Percentiles rank a stretch among this genome's conserved stretches.
phyloP scores from a whole-genome alignment of 2,329 filamentous ascomycete genomes.

The Colletotrichum chrysophilum region DNA sequence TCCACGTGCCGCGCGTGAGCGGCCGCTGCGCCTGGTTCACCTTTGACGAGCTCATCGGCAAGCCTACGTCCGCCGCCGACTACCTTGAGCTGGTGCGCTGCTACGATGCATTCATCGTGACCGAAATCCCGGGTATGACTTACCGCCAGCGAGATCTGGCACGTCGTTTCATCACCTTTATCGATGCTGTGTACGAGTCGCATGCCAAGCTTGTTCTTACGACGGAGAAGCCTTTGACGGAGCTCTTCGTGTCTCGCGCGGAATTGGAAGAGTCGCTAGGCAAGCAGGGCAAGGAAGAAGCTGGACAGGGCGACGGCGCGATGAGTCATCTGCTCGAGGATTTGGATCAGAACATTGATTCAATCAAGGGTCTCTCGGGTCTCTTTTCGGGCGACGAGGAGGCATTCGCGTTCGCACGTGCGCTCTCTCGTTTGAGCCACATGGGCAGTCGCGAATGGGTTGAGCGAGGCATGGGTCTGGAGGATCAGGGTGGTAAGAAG shows the following conservation, averaged over 20 bases:
- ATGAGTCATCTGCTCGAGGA: slow-evolving; percentile 89
- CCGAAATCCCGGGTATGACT: slow-evolving; percentile 91
- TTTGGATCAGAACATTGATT: slow-evolving; percentile 81
- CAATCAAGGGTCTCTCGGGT: slow-evolving; percentile 77
- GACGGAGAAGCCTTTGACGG: slow-evolving; percentile 80
- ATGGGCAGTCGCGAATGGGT: slow-evolving; percentile 98
- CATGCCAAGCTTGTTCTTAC: slow-evolving; percentile 96
- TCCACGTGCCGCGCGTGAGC: slow-evolving; percentile 85
- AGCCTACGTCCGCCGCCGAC: slow-evolving; percentile 90
- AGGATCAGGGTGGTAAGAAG: slow-evolving; percentile 66
- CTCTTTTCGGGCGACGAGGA: slow-evolving; percentile 96
- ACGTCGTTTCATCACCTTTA: slow-evolving; percentile 93
- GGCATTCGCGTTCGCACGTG: slow-evolving; percentile 92
- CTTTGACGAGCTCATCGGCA: slow-evolving; percentile 89
- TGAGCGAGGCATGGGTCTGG: slow-evolving; percentile 76
- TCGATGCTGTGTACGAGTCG: slow-evolving; percentile 93
- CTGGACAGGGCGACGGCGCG: slow-evolving; percentile 60
- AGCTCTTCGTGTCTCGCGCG: slow-evolving; percentile 81
- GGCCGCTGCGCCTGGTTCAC: slow-evolving; percentile 90
- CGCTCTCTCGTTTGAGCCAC: slow-evolving; percentile 81
- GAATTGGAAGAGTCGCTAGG: slow-evolving; percentile 66
- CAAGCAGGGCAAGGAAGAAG: slow-evolving; percentile 40
- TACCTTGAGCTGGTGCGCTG: slow-evolving; percentile 90
- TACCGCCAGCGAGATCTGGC: slow-evolving; percentile 85
- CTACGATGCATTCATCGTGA: slow-evolving; percentile 93